These are phyloP conservation scores for Aspergillus conjunctus DNA, from an alignment of 495 filamentous ascomycete species.

Conservation along the genomic window DNA sequence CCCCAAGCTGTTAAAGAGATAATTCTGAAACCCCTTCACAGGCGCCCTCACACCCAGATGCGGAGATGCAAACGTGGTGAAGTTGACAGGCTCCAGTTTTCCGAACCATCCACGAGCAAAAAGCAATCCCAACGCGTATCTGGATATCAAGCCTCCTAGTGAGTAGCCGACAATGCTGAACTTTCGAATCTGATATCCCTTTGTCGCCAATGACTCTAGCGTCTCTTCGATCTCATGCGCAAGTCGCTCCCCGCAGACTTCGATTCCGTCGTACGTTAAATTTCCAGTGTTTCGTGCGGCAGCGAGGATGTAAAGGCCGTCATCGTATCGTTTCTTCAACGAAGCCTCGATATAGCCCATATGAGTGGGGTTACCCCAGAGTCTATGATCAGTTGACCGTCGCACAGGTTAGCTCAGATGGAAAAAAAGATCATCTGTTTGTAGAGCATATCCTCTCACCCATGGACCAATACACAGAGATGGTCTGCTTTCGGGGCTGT, in stretches of 20 bases:
- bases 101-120: constrained; percentile 79
- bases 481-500: constrained; percentile 56
- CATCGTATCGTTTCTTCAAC: constrained; percentile 64
- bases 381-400: constrained; percentile 41
- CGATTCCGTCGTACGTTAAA: constrained; percentile 94
- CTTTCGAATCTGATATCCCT: constrained; percentile 73
- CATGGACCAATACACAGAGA: constrained; percentile 93
- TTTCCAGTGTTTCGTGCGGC: constrained; percentile 78
- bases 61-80: constrained; percentile 88
- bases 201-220: constrained; percentile 61
- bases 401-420: not conserved
- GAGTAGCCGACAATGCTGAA: constrained; percentile 89
- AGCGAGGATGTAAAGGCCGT: constrained; percentile 70
- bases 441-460: constrained; percentile 56
- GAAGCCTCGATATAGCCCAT: constrained; percentile 69
- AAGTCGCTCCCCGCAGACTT: constrained; percentile 85
- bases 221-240: constrained; percentile 85
- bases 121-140: constrained; percentile 86
- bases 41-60: constrained; percentile 86
- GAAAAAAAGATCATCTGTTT: not conserved
- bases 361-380: constrained; percentile 92
- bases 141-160: constrained; percentile 80
- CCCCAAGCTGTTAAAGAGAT: constrained; percentile 80
- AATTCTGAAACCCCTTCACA: constrained; percentile 62
- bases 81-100: constrained; percentile 81